Percentiles rank a stretch among this genome's conserved stretches.
phyloP scores from a whole-genome alignment of 1,139 yeast species.

The Geotrichum histeridarum region DNA sequence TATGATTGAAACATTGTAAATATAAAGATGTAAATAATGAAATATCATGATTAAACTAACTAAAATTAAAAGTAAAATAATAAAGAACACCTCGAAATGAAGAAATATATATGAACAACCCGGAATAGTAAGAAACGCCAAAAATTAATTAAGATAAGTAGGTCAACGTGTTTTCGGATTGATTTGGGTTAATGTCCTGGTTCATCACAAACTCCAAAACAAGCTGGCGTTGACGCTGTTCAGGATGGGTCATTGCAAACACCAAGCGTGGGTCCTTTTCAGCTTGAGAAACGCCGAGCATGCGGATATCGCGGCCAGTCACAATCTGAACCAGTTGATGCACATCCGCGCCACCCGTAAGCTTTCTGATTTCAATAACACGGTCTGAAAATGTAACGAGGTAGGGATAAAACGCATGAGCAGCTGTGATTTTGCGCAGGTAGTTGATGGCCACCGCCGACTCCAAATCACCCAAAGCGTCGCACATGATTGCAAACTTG shows the following conservation, averaged over 20 bases:
- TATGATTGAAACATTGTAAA: no score
- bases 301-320: conserved; percentile 18
- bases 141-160: neutral
- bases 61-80: no score
- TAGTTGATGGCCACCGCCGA: conserved; percentile 14
- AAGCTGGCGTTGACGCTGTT: conserved; percentile 5
- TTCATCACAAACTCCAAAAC: conserved; percentile 13
- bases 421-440: conserved; percentile 15
- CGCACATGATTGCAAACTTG: conserved; percentile 19
- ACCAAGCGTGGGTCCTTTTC: neutral
- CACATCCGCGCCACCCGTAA: conserved; percentile 14
- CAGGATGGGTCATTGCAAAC: conserved; percentile 17
- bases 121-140: neutral
- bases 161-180: conserved; percentile 3
- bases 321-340: conserved; percentile 19
- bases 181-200: neutral
- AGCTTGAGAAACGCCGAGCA: conserved; percentile 7
- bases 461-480: conserved; percentile 12
- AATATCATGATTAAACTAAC: no score
- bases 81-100: neutral
- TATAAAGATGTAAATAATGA: no score
- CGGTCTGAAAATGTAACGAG: conserved; percentile 17
- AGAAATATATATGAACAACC: neutral
- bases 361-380: conserved; percentile 15
- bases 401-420: conserved; percentile 17